These are phyloP conservation scores for Acer campestre DNA, from an alignment of 345 rosid species.

Conservation along the genomic window DNA sequence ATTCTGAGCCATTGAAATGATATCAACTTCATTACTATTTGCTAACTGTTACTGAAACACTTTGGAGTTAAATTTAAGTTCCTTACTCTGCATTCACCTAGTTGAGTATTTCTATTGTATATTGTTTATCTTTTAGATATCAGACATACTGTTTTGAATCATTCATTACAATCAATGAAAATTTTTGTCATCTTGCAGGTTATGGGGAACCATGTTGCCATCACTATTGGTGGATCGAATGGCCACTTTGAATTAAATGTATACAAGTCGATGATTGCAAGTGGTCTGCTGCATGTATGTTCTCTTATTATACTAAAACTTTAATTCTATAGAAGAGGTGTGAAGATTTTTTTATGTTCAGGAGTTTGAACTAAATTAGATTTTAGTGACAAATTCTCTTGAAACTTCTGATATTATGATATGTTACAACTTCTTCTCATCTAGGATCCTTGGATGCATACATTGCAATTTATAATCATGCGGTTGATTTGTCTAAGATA, in stretches of 20 bases:
- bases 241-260: conserved; percentile 97
- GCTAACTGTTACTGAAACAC: background rate
- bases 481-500: conserved; percentile 1
- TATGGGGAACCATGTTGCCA: conserved; percentile 91
- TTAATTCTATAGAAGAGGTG: background rate
- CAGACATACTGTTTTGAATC: background rate
- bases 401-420: background rate
- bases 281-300: conserved; percentile 79
- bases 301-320: background rate
- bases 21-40: conserved; percentile 5
- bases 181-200: conserved; percentile 52
- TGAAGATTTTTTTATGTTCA: background rate
- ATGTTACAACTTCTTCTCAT: background rate
- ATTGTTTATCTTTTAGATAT: background rate
- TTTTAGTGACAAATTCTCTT: background rate
- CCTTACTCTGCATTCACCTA: background rate
- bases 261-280: conserved; percentile 96
- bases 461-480: background rate
- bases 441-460: conserved; percentile 2
- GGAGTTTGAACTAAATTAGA: background rate
- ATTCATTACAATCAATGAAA: background rate
- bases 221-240: conserved; percentile 92
- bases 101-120: background rate
- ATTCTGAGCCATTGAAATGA: conserved; percentile 21
- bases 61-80: conserved; percentile 11